Base-by-base conservation (phyloP, 768 basidiomycete genomes). In the Kwoniella dejecticola region DNA sequence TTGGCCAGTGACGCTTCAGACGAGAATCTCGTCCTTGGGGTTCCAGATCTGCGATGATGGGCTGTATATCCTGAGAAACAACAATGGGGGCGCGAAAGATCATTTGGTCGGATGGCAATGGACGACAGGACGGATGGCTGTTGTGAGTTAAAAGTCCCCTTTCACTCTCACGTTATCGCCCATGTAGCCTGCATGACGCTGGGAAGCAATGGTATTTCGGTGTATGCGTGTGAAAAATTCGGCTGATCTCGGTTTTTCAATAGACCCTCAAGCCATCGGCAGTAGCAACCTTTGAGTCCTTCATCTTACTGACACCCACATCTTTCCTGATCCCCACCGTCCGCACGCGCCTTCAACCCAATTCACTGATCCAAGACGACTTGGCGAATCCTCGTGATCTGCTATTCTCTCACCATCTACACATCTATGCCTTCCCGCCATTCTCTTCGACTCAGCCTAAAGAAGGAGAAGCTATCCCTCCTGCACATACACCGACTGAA, bases 11-110 rank as follows among this genome's bases (percentile, higher is more conserved):
- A 17, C 49, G 2, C 27, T 70, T 8, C 19, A 19, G 26, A 55
- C 7, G 31, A 52, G 41, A 46, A 30, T 41, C 48, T 30, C 58
- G 26, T 36, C 44, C 19, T 62, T 75, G 8, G 64, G 63, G 0
- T 75, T 75, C 58, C 74, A 73, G 63, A 71, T 75, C 41, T 69
- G 70, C 58, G 70, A 74, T 60, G 70, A 68, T 62, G 68, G 71
- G 15, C 27, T 75, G 31, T 74, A 60, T 42, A 52, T 77, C 12
- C 24, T 74, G 61, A 57, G 68, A 21, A 63, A 70, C 23, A 45
- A 40, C 11, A 52, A 29, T 31, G 21, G 52, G 1, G 46, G n/a
- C 29, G 55, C 38, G 10, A 45, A 31, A 41, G 73, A 75, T 59
- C 63, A 65, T 52, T 13, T 75, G 3, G 60, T 49, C 26, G 74